A percentile compares a stretch with the other conserved stretches of the same genome.
Evolutionary conservation across 495 filamentous ascomycete species (phyloP).

Genomic region (Emericellopsis terricola): DNA sequence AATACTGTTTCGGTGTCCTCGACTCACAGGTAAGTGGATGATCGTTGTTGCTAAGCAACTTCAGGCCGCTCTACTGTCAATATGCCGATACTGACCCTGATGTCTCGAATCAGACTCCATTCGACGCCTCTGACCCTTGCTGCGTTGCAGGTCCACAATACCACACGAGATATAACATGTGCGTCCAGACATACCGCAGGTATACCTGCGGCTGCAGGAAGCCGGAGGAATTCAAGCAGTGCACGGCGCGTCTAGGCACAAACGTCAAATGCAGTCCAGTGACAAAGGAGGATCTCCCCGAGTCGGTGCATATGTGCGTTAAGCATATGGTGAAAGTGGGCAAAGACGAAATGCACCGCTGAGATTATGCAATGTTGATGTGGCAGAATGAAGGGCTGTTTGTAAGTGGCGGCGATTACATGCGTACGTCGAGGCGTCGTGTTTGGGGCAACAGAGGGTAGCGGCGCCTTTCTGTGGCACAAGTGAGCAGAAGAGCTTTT

Average conservation of each 20-base stretch:
- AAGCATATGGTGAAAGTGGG: slow-evolving; percentile 2
- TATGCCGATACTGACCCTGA: too few species aligned
- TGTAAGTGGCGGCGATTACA: too few species aligned
- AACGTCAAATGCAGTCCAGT: slow-evolving; percentile 5
- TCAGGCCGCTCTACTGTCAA: too few species aligned
- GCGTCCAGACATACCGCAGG: slow-evolving; percentile 2
- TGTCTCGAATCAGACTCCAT: too few species aligned
- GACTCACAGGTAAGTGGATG: too few species aligned
- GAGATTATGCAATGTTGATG: neutral
- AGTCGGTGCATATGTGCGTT: slow-evolving; percentile 1
- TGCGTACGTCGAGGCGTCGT: too few species aligned
- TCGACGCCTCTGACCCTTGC: too few species aligned
- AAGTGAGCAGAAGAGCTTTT: neutral
- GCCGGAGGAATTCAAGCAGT: slow-evolving; percentile 4
- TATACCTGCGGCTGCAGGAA: slow-evolving; percentile 6
- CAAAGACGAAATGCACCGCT: slow-evolving; percentile 2
- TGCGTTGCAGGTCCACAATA: too few species aligned
- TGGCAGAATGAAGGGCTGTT: too few species aligned
- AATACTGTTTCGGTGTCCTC: too few species aligned
- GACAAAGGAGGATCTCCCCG: neutral
- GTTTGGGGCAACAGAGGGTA: neutral
- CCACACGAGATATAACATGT: too few species aligned
- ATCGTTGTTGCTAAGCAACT: too few species aligned
- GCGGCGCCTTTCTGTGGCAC: neutral
- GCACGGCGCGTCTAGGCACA: slow-evolving; percentile 1